phyloP scores from a whole-genome alignment of 495 filamentous ascomycete species.

The Sphaerosporella brunnea region DNA sequence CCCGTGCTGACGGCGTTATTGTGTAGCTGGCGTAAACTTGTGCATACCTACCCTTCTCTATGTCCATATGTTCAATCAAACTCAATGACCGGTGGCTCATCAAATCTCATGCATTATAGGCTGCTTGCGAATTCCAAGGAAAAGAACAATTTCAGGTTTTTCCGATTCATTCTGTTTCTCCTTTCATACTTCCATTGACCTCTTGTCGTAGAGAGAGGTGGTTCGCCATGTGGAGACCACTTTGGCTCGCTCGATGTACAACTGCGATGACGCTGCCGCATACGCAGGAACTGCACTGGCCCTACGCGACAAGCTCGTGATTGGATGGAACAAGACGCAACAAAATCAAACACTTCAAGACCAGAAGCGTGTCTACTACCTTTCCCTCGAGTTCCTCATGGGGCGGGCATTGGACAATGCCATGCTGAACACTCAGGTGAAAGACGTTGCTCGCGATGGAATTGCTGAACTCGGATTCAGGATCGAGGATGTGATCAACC shows the following conservation, averaged over 20 bases:
- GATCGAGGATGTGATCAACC: conserved; percentile 84
- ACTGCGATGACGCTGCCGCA: conserved; percentile 89
- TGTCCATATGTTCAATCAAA: too few relatives aligned
- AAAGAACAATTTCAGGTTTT: conserved; percentile 55
- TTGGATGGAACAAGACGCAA: conserved; percentile 95
- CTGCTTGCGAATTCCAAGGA: conserved; percentile 49
- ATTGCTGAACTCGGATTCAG: conserved; percentile 81
- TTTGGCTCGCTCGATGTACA: conserved; percentile 86
- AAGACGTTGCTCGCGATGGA: conserved; percentile 72
- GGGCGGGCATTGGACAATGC: conserved; percentile 91
- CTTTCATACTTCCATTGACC: background rate
- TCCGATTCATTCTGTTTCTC: too few relatives aligned
- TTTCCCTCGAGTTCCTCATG: conserved; percentile 95
- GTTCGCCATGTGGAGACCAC: conserved; percentile 94
- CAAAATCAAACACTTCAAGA: conserved; percentile 83
- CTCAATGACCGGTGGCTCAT: background rate
- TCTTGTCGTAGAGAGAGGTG: conserved; percentile 43
- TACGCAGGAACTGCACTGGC: conserved; percentile 83
- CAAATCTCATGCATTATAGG: conserved; percentile 27
- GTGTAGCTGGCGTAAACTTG: conserved; percentile 61
- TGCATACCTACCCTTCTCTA: too few relatives aligned
- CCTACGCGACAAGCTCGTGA: conserved; percentile 78
- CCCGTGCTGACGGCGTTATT: too few relatives aligned
- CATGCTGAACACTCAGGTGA: conserved; percentile 86
- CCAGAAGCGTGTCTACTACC: conserved; percentile 86